These are phyloP conservation scores for Dothiorella sarmentorum DNA, from an alignment of 2,329 filamentous ascomycete genomes.

Conservation along the genomic window DNA sequence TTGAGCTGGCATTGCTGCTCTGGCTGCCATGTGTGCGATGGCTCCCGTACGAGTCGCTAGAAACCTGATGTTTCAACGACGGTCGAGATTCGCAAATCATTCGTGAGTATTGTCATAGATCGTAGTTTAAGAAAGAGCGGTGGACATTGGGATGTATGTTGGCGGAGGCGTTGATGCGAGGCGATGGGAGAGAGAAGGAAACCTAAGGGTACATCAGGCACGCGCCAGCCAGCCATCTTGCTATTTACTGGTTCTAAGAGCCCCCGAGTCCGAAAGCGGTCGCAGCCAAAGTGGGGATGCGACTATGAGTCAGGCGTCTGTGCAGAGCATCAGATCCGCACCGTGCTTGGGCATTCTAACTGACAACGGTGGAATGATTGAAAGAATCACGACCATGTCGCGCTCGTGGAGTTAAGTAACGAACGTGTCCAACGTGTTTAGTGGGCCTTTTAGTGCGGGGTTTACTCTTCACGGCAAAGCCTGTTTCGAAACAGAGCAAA, in stretches of 20 bases:
- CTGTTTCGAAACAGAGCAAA: not conserved
- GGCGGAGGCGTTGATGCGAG: not conserved
- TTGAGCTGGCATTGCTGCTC: constrained; percentile 36
- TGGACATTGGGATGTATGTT: constrained; percentile 14
- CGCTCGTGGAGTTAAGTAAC: constrained; percentile 26
- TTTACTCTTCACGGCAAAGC: not conserved
- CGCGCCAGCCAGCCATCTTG: constrained; percentile 25
- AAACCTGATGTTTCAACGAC: constrained; percentile 22
- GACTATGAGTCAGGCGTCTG: constrained; percentile 41
- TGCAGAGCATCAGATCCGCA: constrained; percentile 19
- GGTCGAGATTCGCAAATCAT: constrained; percentile 37
- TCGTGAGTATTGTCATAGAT: constrained; percentile 20
- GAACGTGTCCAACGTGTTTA: constrained; percentile 12
- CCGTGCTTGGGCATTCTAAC: constrained; percentile 28
- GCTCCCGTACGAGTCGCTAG: constrained; percentile 17
- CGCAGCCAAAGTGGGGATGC: constrained; percentile 28
- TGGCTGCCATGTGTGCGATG: constrained; percentile 31
- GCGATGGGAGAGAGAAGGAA: constrained; percentile 18
- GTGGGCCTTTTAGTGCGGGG: not conserved
- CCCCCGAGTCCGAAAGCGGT: constrained; percentile 7
- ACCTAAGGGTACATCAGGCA: constrained; percentile 33
- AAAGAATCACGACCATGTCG: constrained; percentile 39
- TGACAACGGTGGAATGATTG: constrained; percentile 26
- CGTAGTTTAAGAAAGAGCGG: constrained; percentile 3
- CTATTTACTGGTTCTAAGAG: constrained; percentile 14